Conservation (phyloP, 1,284 basidiomycete genomes). For the Puccinia polysora region DNA sequence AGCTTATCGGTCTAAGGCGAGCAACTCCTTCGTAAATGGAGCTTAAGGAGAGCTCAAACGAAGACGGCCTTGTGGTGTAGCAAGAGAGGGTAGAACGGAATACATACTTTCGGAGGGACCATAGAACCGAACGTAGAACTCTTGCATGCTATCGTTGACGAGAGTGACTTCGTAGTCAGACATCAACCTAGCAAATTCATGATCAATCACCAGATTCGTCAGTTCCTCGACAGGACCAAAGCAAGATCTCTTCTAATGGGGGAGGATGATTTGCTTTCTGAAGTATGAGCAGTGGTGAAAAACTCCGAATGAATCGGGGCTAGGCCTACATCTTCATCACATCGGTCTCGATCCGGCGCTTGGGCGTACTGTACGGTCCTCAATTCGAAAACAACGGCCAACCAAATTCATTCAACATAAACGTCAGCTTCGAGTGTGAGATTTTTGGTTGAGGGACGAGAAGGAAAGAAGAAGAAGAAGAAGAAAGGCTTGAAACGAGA, state of each 20-base stretch:
- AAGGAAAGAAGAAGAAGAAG: too few relatives aligned
- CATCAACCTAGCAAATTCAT: slow-evolving; percentile 92
- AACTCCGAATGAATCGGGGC: not conserved
- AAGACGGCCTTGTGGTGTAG: slow-evolving; percentile 19
- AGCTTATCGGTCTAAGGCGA: too few relatives aligned
- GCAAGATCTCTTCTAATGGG: not conserved
- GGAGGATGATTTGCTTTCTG: not conserved
- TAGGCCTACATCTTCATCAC: slow-evolving; percentile 90
- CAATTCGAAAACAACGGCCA: not conserved
- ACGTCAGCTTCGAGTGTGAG: too few relatives aligned
- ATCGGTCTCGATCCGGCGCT: slow-evolving; percentile 95
- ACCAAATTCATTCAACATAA: too few relatives aligned
- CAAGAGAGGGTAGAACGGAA: slow-evolving; percentile 14
- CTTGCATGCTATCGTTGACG: slow-evolving; percentile 97
- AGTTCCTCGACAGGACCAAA: not conserved
- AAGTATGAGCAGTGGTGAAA: not conserved
- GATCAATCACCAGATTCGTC: too few relatives aligned
- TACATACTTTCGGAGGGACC: slow-evolving; percentile 87
- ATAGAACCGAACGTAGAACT: slow-evolving; percentile 94
- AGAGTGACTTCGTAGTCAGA: slow-evolving; percentile 94
- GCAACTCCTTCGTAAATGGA: slow-evolving; percentile 44
- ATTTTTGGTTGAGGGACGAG: too few relatives aligned
- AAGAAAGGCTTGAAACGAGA: too few relatives aligned
- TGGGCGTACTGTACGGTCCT: slow-evolving; percentile 62
- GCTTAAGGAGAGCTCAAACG: slow-evolving; percentile 39